Base-by-base conservation (phyloP, 2,329 filamentous ascomycete species). In the Aspergillus cejpii region DNA sequence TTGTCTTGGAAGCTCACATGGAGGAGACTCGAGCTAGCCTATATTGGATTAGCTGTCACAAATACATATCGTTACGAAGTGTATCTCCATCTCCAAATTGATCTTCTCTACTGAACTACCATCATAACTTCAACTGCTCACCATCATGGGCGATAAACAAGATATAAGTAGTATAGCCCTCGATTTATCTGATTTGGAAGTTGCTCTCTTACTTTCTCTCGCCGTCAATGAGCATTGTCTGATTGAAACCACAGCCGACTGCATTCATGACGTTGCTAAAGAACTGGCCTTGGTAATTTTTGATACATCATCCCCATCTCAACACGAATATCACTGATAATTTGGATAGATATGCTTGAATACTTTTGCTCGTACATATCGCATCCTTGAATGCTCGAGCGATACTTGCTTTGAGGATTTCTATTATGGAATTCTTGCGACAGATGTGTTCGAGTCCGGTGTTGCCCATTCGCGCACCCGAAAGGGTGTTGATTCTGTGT, bases 201-300 rank as follows among this genome's bases (percentile, higher is more conserved):
- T 97, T 48, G 92, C 91, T 19, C 72, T 85, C 11, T 76, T 97
- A 31, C 78, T 96, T 40, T 90, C 85, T 61, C 78, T 97, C 41
- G 76, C 89, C 50, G 81, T 83, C 48, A 78, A 83, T 53, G 86
- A 95, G 65, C 90, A 97, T 66, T 95, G 88, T 69, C 81, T 97
- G 56, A 81, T 97, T 60, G 84, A 88, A 66, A 85, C 87, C 12
- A 78, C 82, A 2, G 64, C 71, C 3, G 70, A 78, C 27, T 70
- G 73, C 41, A 68, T 91, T 45, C 75, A 85, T 63, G 77, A 82
- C 52, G 73, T 94, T n/a, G 75, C 83, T 34, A 75, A 80, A 41
- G 88, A 94, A 65, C 72, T 95, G 17, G 77, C 79, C 51, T 70
- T 92, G 60, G 85, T 87, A 68, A 27, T 46, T 45, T 14, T 37